Evolutionary conservation across 805 yeast species (phyloP).

Genomic region (Brettanomyces anomalus): DNA sequence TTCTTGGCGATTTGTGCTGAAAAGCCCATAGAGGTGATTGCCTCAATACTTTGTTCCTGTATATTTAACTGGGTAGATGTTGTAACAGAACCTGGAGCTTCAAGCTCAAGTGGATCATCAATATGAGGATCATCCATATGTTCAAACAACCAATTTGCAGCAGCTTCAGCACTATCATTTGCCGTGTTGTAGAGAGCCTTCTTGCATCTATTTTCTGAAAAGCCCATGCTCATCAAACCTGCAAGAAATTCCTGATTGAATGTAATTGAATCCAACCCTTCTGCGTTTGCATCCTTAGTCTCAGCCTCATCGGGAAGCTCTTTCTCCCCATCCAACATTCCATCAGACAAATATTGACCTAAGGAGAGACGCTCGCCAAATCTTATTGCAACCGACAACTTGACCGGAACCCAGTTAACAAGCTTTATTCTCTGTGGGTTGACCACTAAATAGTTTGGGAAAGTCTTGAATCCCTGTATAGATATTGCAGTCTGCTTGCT

Average conservation of each 20-base stretch:
- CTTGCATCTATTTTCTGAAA: conserved; percentile 53
- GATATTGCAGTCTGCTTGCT: conserved; percentile 29
- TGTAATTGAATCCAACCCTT: conserved; percentile 24
- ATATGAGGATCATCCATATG: conserved; percentile 82
- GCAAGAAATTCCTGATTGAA: conserved; percentile 50
- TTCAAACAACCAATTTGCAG: conserved; percentile 84
- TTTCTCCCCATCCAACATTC: conserved; percentile 32
- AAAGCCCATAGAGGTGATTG: conserved; percentile 73
- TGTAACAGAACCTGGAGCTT: conserved; percentile 17
- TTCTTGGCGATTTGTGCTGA: conserved; percentile 53
- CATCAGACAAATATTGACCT: conserved; percentile 30
- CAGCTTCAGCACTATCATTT: conserved; percentile 53
- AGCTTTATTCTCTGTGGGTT: conserved; percentile 75
- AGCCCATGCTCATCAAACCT: conserved; percentile 77
- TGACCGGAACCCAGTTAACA: conserved; percentile 85
- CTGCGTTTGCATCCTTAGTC: conserved; percentile 2
- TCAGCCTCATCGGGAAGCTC: conserved; percentile 29
- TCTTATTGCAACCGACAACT: conserved; percentile 63
- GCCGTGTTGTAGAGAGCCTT: conserved; percentile 71
- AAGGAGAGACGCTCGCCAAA: conserved; percentile 37
- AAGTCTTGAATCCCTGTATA: conserved; percentile 43
- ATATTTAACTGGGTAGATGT: conserved; percentile 16
- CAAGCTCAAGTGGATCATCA: conserved; percentile 44
- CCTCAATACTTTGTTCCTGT: conserved; percentile 30
- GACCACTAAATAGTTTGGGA: conserved; percentile 63